Evolutionary conservation across 495 filamentous ascomycete species (phyloP).

Genomic region (Xylaria acuta): DNA sequence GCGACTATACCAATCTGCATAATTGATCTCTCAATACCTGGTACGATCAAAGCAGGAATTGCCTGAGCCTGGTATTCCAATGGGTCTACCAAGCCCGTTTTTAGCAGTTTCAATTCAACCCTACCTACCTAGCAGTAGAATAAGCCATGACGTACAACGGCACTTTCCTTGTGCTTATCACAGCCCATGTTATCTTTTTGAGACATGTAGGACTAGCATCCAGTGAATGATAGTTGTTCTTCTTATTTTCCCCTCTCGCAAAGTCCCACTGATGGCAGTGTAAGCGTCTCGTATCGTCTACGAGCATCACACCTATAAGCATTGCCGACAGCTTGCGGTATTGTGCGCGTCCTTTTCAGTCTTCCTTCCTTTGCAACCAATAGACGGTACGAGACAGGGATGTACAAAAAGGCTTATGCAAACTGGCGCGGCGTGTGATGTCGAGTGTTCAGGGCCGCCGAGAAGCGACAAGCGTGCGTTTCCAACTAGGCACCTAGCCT

Average conservation of each 20-base stretch:
- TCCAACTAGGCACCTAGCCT: slow-evolving; percentile 27
- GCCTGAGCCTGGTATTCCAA: background rate
- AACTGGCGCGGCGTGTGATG: slow-evolving; percentile 51
- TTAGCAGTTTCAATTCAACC: slow-evolving; percentile 30
- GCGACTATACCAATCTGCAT: background rate
- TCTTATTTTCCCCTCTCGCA: slow-evolving; percentile 33
- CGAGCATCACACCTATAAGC: slow-evolving; percentile 27
- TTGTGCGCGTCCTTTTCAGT: slow-evolving; percentile 41
- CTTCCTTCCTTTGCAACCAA: slow-evolving; percentile 40
- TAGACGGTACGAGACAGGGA: slow-evolving; percentile 45
- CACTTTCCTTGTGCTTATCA: slow-evolving; percentile 12
- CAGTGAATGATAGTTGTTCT: slow-evolving; percentile 29
- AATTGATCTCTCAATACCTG: background rate
- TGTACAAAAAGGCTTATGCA: slow-evolving; percentile 42
- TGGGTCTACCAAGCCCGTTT: slow-evolving; percentile 27
- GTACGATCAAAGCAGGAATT: slow-evolving; percentile 3
- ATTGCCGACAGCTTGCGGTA: slow-evolving; percentile 46
- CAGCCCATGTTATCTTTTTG: slow-evolving; percentile 4
- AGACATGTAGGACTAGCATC: background rate
- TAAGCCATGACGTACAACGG: slow-evolving; percentile 32
- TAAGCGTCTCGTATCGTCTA: slow-evolving; percentile 26
- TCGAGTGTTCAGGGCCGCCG: slow-evolving; percentile 40
- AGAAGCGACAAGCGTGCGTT: slow-evolving; percentile 40
- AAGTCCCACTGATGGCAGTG: slow-evolving; percentile 11
- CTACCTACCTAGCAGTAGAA: background rate